These are phyloP conservation scores for Chaetoscypha palmicola DNA, from an alignment of 2,329 filamentous ascomycete species.

Conservation along the genomic window DNA sequence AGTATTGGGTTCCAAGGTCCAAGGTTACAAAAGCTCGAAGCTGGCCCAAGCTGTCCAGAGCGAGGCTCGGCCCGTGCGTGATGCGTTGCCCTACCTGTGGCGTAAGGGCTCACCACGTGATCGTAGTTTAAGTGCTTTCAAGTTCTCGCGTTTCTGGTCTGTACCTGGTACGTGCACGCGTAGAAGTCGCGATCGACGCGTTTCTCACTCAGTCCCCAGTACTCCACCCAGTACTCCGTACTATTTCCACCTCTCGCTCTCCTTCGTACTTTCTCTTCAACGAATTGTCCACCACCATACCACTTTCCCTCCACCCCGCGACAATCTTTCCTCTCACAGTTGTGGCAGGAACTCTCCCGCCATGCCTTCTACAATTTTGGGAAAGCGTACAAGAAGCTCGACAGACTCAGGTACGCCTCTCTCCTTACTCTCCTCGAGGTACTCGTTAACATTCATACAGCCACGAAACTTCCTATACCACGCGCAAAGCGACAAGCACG, in stretches of 20 bases:
- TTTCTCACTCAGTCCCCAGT: too few relatives aligned
- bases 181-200: background rate
- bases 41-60: too few relatives aligned
- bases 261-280: background rate
- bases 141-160: background rate
- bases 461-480: slow-evolving; percentile 20
- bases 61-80: too few relatives aligned
- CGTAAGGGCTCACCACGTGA: background rate
- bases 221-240: too few relatives aligned
- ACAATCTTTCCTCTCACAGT: background rate
- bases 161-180: background rate
- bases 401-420: slow-evolving; percentile 32
- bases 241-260: background rate
- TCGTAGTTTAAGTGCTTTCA: background rate
- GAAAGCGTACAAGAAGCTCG: slow-evolving; percentile 40
- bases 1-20: too few relatives aligned
- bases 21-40: too few relatives aligned
- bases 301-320: background rate
- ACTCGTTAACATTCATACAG: slow-evolving; percentile 16
- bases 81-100: too few relatives aligned
- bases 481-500: slow-evolving; percentile 41
- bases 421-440: slow-evolving; percentile 4
- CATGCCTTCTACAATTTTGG: slow-evolving; percentile 36
- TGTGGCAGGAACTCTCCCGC: slow-evolving; percentile 14
- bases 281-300: background rate